phyloP scores from a whole-genome alignment of 1,139 yeast species.

The Zygosaccharomyces sapae region DNA sequence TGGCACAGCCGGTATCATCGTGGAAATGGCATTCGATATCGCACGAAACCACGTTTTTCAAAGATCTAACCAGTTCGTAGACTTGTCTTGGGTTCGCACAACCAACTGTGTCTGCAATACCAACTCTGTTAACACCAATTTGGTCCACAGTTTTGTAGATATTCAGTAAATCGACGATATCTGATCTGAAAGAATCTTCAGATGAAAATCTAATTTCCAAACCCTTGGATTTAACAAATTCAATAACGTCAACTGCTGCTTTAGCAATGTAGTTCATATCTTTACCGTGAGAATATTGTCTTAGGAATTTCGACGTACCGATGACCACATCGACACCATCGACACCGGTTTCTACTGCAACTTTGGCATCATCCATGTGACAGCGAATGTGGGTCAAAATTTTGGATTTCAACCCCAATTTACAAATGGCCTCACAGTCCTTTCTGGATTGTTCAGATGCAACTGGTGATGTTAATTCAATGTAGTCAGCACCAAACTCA shows the following conservation, averaged over 20 bases:
- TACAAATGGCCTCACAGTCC: conserved; percentile 98
- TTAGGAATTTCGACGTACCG: conserved; percentile 92
- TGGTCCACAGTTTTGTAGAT: conserved; percentile 95
- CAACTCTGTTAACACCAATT: conserved; percentile 97
- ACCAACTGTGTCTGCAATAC: conserved; percentile 98
- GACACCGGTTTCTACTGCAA: conserved; percentile 97
- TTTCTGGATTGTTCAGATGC: conserved; percentile 90
- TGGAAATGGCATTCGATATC: conserved; percentile 99
- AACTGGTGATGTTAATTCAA: conserved; percentile 95
- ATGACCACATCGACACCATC: conserved; percentile 99
- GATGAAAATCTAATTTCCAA: conserved; percentile 95
- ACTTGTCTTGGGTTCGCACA: conserved; percentile 99
- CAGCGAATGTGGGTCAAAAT: conserved; percentile 90
- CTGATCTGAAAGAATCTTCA: conserved; percentile 97
- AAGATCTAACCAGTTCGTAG: conserved; percentile 89
- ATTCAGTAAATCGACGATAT: conserved; percentile 88
- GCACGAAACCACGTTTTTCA: conserved; percentile 89
- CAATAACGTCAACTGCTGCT: conserved; percentile 93
- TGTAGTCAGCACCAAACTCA: conserved; percentile 97
- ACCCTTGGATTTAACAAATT: conserved; percentile 94
- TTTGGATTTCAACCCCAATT: conserved; percentile 92
- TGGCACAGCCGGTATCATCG: conserved; percentile 98
- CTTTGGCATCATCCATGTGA: conserved; percentile 97
- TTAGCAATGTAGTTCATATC: conserved; percentile 98
- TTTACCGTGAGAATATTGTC: conserved; percentile 95